Conservation (phyloP, 2,329 filamentous ascomycete species). For the Dothistroma septosporum region DNA sequence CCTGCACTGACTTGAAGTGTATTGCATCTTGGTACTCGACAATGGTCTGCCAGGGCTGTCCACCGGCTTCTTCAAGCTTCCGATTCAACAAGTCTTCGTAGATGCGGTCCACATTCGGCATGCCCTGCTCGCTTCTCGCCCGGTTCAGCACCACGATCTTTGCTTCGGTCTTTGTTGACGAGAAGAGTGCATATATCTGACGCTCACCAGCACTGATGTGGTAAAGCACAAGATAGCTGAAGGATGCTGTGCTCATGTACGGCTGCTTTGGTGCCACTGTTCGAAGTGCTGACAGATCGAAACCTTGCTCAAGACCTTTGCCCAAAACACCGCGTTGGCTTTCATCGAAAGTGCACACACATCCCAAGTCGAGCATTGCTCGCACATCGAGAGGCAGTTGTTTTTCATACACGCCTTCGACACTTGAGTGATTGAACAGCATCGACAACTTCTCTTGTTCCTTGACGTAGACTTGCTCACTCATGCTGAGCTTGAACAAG, state of each 20-base stretch:
- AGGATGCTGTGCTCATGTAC: slow-evolving; percentile 68
- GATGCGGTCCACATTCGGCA: slow-evolving; percentile 86
- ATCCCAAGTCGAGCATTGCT: slow-evolving; percentile 84
- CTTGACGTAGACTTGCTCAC: slow-evolving; percentile 80
- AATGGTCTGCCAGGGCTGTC: slow-evolving; percentile 70
- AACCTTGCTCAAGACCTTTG: slow-evolving; percentile 87
- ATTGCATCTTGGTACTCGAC: slow-evolving; percentile 85
- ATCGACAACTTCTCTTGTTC: slow-evolving; percentile 77
- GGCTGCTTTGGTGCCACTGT: slow-evolving; percentile 62
- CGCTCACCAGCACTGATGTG: slow-evolving; percentile 87
- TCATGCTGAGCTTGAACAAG: slow-evolving; percentile 87
- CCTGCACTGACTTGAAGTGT: slow-evolving; percentile 79
- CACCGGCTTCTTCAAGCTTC: slow-evolving; percentile 61
- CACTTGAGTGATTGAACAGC: slow-evolving; percentile 85
- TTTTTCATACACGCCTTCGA: slow-evolving; percentile 96
- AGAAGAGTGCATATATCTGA: slow-evolving; percentile 92
- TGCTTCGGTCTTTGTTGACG: slow-evolving; percentile 72
- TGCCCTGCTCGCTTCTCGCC: slow-evolving; percentile 72
- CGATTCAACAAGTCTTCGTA: slow-evolving; percentile 72
- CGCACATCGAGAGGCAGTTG: slow-evolving; percentile 82
- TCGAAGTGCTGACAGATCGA: slow-evolving; percentile 74
- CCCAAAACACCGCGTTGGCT: slow-evolving; percentile 85
- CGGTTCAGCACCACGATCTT: slow-evolving; percentile 86
- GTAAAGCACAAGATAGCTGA: slow-evolving; percentile 82
- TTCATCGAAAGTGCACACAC: slow-evolving; percentile 88